These are phyloP conservation scores for Allantophomopsis lycopodina DNA, from an alignment of 2,329 filamentous ascomycete genomes.

Conservation along the genomic window DNA sequence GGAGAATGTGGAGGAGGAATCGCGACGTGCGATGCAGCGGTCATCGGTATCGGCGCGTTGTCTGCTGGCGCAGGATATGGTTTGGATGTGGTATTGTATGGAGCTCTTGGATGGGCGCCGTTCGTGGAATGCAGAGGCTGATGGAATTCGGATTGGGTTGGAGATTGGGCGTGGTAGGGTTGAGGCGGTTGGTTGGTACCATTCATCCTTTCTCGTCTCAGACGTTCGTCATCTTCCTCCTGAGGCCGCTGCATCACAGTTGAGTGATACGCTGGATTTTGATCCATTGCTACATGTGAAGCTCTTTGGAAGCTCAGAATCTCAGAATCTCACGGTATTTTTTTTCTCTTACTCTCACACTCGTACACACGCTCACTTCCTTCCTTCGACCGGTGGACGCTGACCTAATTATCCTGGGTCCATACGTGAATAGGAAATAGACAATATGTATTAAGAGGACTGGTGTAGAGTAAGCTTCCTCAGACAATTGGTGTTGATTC, in stretches of 20 bases:
- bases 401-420: too few relatives aligned
- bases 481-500: too few relatives aligned
- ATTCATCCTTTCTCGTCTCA: conserved; percentile 14
- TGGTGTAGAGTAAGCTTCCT: too few relatives aligned
- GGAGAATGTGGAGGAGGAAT: conserved; percentile 12
- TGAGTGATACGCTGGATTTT: conserved; percentile 14
- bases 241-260: conserved; percentile 16
- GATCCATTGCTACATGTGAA: conserved; percentile 5
- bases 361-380: too few relatives aligned
- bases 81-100: conserved; percentile 17
- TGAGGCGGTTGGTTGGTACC: conserved; percentile 14
- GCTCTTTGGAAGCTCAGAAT: not conserved
- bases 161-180: conserved; percentile 10
- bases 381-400: too few relatives aligned
- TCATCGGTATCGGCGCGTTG: not conserved
- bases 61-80: conserved; percentile 4
- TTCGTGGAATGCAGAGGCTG: conserved; percentile 15
- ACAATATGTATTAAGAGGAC: too few relatives aligned
- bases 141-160: conserved; percentile 13
- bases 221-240: conserved; percentile 13
- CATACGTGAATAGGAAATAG: too few relatives aligned
- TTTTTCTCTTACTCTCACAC: too few relatives aligned
- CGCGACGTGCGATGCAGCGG: conserved; percentile 12
- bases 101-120: conserved; percentile 12
- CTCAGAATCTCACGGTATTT: too few relatives aligned